Evolutionary conservation across 169 alveolate genomes (phyloP).

Genomic region (Cryptosporidium tyzzeri): DNA sequence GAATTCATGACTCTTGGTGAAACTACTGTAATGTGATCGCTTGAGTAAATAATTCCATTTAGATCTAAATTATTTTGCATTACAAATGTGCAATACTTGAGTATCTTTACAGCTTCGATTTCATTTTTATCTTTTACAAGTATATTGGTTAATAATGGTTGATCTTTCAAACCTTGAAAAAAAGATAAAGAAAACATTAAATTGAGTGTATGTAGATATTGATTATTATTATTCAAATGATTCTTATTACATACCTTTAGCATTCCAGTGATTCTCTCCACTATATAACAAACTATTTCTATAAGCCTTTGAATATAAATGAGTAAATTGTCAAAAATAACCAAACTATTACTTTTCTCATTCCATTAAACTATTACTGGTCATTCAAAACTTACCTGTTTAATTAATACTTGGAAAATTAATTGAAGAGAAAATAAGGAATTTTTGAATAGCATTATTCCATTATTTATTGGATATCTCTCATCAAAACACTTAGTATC

Average conservation of each 20-base stretch:
- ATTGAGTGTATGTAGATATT: too few species aligned
- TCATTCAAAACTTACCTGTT: constrained; percentile 38
- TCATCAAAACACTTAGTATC: constrained; percentile 76
- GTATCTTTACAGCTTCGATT: constrained; percentile 26
- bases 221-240: neutral
- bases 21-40: constrained; percentile 40
- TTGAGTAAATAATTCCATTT: constrained; percentile 42
- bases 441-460: constrained; percentile 63
- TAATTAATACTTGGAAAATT: constrained; percentile 35
- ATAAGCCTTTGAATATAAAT: constrained; percentile 16
- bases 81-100: constrained; percentile 40
- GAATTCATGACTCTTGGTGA: constrained; percentile 75
- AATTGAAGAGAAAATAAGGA: constrained; percentile 48
- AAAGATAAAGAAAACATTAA: neutral
- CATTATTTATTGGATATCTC: constrained; percentile 76
- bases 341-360: neutral
- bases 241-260: constrained; percentile 52
- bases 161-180: constrained; percentile 54
- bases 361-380: neutral
- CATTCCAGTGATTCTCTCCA: constrained; percentile 49
- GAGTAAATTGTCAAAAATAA: neutral
- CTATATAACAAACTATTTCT: constrained; percentile 34
- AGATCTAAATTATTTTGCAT: constrained; percentile 30
- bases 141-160: constrained; percentile 72
- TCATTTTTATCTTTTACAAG: constrained; percentile 67